Conservation (phyloP, 2,329 filamentous ascomycete genomes). For the Acrodontium crateriforme region DNA sequence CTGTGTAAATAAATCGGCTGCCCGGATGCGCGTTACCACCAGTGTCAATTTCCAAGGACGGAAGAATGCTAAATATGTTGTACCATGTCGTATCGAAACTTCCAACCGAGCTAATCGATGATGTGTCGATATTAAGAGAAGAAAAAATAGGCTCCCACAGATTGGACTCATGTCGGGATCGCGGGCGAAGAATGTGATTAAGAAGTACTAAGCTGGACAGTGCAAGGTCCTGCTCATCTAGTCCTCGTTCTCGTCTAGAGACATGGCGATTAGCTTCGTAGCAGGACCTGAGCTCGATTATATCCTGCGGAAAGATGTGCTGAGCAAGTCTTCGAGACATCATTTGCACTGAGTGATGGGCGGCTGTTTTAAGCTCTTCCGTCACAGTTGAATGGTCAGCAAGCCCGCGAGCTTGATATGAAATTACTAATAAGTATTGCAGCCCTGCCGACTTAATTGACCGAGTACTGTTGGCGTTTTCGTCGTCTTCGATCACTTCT, state of each 20-base stretch:
- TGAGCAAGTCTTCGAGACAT: slow-evolving; percentile 25
- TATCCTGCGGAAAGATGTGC: slow-evolving; percentile 13
- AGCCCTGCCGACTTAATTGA: slow-evolving; percentile 3
- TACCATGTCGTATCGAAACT: slow-evolving; percentile 27
- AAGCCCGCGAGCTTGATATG: slow-evolving; percentile 20
- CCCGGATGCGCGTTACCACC: slow-evolving; percentile 32
- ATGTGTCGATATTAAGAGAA: slow-evolving; percentile 16
- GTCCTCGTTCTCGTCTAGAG: slow-evolving; percentile 32
- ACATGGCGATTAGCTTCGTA: slow-evolving; percentile 32
- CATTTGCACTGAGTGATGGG: slow-evolving; percentile 20
- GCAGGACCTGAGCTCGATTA: slow-evolving; percentile 26
- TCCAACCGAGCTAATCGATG: slow-evolving; percentile 14
- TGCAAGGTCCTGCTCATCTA: slow-evolving; percentile 29
- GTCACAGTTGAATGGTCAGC: slow-evolving; percentile 16
- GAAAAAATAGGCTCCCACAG: too few species aligned
- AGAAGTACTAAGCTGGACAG: slow-evolving; percentile 36
- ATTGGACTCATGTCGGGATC: too few species aligned
- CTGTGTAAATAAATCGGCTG: slow-evolving; percentile 24
- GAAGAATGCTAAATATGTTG: slow-evolving; percentile 39
- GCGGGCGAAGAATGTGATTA: too few species aligned
- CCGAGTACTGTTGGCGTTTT: neutral
- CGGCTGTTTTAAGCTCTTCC: slow-evolving; percentile 6
- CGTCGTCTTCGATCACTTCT: slow-evolving; percentile 5
- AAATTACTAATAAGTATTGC: slow-evolving; percentile 17
- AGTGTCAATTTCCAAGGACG: slow-evolving; percentile 38